phyloP scores from a whole-genome alignment of 371 early-diverging fungal genomes.

The Blakeslea trispora region DNA sequence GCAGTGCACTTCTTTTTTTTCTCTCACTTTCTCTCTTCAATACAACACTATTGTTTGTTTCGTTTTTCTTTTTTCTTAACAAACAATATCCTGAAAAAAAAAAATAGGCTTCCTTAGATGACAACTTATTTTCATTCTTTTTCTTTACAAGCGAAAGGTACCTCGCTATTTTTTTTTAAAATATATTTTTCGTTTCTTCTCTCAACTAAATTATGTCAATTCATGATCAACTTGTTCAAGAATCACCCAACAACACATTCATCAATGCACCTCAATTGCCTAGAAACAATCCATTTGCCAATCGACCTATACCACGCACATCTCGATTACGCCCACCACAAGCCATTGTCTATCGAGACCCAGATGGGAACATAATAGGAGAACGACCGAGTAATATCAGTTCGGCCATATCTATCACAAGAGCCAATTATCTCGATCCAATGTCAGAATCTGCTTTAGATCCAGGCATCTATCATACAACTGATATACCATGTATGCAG shows the following conservation, averaged over 20 bases:
- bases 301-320: constrained; percentile 7
- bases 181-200: no score
- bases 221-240: neutral
- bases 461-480: neutral
- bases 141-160: no score
- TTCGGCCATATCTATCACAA: constrained; percentile 19
- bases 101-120: neutral
- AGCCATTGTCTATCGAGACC: neutral
- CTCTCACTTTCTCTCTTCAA: no score
- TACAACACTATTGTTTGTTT: no score
- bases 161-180: no score
- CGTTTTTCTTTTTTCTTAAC: no score
- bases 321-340: constrained; percentile 14
- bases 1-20: no score
- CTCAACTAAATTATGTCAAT: no score
- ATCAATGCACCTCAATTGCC: neutral
- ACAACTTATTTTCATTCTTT: no score
- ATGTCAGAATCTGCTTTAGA: neutral
- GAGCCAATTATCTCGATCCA: neutral
- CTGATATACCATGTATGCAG: constrained; percentile 7
- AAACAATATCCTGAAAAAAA: neutral
- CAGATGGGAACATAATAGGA: neutral
- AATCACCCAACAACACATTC: no score
- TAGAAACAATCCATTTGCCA: neutral
- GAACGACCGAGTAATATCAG: constrained; percentile 17